Evolutionary conservation across 108 stramenopile species (phyloP).

Genomic region (Seminavis robusta): DNA sequence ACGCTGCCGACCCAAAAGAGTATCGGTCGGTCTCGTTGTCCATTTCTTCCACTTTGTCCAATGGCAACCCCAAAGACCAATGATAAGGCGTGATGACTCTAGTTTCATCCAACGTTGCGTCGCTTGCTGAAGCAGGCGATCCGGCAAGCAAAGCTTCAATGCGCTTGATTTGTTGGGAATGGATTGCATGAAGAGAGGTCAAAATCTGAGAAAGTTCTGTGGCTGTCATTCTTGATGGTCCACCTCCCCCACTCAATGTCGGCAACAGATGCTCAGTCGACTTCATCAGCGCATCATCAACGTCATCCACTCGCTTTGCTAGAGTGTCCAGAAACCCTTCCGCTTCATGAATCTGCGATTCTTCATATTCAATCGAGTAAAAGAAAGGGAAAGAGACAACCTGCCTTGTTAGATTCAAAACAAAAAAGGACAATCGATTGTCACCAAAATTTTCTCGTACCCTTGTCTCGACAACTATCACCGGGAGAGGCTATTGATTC

Average conservation of each 20-base stretch:
- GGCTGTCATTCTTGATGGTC: background rate
- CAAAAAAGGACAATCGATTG: too few species aligned
- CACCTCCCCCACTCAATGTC: background rate
- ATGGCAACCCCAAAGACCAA: background rate
- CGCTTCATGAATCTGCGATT: background rate
- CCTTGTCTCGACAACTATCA: too few species aligned
- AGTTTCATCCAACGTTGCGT: too few species aligned
- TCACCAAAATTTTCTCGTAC: too few species aligned
- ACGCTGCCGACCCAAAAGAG: too few species aligned
- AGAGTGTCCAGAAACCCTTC: conserved; percentile 10
- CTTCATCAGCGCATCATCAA: conserved; percentile 17
- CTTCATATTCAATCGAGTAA: too few species aligned
- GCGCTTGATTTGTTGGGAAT: background rate
- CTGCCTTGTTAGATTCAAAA: too few species aligned
- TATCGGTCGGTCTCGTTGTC: conserved; percentile 8
- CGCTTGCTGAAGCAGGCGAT: too few species aligned
- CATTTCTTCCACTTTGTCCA: conserved; percentile 1
- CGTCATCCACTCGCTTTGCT: background rate
- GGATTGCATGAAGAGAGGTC: background rate
- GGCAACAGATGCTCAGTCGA: conserved; percentile 25
- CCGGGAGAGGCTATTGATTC: too few species aligned
- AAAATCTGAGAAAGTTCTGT: background rate
- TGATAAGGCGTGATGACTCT: conserved; percentile 1
- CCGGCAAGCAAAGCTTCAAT: too few species aligned
- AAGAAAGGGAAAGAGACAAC: too few species aligned